Evolutionary conservation across 257 asterid genomes (phyloP).

Genomic region (Przewalskia tangutica): DNA sequence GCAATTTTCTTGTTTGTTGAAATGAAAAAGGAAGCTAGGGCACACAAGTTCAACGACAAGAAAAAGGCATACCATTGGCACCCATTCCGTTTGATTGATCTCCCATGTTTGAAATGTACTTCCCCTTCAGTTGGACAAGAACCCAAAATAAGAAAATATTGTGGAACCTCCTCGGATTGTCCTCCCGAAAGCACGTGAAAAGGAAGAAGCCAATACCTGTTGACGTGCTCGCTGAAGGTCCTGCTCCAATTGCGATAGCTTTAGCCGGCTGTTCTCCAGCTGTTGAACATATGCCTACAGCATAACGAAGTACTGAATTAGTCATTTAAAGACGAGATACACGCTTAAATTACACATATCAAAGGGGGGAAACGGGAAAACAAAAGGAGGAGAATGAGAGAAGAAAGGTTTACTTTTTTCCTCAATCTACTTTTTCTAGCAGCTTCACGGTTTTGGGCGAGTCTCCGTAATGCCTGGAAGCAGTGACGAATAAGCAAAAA

Average conservation of each 20-base stretch:
- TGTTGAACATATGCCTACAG: slow-evolving; percentile 89
- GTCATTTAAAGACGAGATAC: background rate
- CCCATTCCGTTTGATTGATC: slow-evolving; percentile 57
- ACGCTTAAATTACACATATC: background rate
- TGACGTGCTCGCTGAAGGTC: slow-evolving; percentile 86
- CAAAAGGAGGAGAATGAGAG: background rate
- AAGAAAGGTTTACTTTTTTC: slow-evolving; percentile 57
- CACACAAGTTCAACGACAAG: background rate
- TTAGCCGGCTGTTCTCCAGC: slow-evolving; percentile 87
- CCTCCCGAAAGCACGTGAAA: background rate
- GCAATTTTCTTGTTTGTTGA: background rate
- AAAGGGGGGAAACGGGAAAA: background rate
- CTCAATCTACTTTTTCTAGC: slow-evolving; percentile 89
- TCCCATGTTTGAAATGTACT: slow-evolving; percentile 55
- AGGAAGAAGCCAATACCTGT: slow-evolving; percentile 24
- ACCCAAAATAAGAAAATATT: background rate
- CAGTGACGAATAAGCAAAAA: slow-evolving; percentile 12
- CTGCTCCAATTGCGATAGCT: slow-evolving; percentile 83
- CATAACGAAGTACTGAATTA: slow-evolving; percentile 1
- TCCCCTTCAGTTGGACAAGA: slow-evolving; percentile 28
- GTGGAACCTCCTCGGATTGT: background rate
- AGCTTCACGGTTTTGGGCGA: slow-evolving; percentile 97
- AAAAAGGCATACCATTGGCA: slow-evolving; percentile 54
- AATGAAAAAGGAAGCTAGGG: background rate
- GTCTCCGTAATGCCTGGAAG: slow-evolving; percentile 67